Evolutionary conservation across 441 rosid genomes (phyloP), one percentile per base, ranked within the genome.

Genomic region (Biscutella laevigata): DNA sequence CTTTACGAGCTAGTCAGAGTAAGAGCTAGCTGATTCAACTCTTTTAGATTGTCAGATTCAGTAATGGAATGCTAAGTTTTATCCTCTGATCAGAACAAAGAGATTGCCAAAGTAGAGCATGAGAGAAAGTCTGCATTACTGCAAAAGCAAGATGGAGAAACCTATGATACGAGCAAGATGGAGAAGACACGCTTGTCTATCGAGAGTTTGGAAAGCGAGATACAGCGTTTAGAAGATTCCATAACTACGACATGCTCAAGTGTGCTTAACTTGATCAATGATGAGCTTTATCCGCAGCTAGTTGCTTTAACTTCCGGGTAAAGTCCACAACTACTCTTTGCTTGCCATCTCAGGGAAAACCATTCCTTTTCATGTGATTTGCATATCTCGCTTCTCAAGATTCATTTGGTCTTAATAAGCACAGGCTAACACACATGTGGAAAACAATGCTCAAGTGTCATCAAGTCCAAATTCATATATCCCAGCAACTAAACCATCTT

Each of bases 261-360:
- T 35, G 66, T 88, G 65, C 29, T 75, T 74, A 66, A 59, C 48
- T 71, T 80, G 35, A 81, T 88, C 51, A 82, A 85, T 30, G 75
- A 67, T 51, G 98, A 91, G 79, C 84, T 91, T 51, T 72, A 83
- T 62, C 98, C 96, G 27, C 98, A 91, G 69, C 80, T 88, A 46
- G 71, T 80, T 49, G 57, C 85, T 24, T 64, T 91, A 68, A 79
- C 76, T 70, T 75, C 91, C 0, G 96, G 96, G 98, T 91, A 88
- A 79, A 60, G 36, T 41, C 42, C 45, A 25, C 2, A 17, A 17
- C 50, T 43, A 57, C 17, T 50, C 26, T 51, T 40, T 38, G 22
- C 42, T 45, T 61, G 20, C 34, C 61, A 14, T 44, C 24, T 42
- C 37, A 25, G 8, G 41, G 8, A 25, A 41, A 60, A 25, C 28